Base-by-base conservation (phyloP, 257 asterid species). In the Fraxinus cuspidata region DNA sequence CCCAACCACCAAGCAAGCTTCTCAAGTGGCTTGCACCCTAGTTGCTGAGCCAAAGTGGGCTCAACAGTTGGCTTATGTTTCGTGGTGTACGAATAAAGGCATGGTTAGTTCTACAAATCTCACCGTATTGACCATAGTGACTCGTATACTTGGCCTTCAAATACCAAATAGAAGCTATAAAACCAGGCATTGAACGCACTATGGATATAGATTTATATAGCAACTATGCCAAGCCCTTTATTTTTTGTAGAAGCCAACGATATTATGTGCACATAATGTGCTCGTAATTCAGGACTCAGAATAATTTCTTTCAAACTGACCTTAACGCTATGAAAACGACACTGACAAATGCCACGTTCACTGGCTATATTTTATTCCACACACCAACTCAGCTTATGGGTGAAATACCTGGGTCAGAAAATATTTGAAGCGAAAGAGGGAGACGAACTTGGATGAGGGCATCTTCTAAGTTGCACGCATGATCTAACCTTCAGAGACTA, bases 401-500 rank as follows among this genome's bases (percentile, higher is more conserved):
- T 6, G n/a, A 8, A 58, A 58, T 2, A 58, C 9, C 66, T 1
- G 66, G 2, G 27, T 21, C 11, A 21, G 66, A 21, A 21, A 58
- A 58, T 58, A 21, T 21, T 21, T 29, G 0, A 58, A 58, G 66
- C 29, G 4, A 58, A 2, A 58, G 66, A 58, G 66, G 27, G 28
- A 58, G 29, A 58, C 13, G 1, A 21, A 58, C 63, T 18, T 51
- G 63, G 63, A 51, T 51, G 63, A 51, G 9, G 10, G 11, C 66
- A 21, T 58, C n/a, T 23, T 40, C 29, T 38, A 40, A 40, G 51
- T 23, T 19, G 18, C 44, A 31, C 2, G 27, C 56, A 25, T 44
- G 53, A 77, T 71, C 72, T 58, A 58, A 66, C 40, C 76, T 81
- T 86, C 86, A 87, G 75, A 63, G 73, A 78, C 47, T 65, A 42